Conservation (phyloP, 2,329 filamentous ascomycete genomes). For the Colletotrichum neosansevieriae region DNA sequence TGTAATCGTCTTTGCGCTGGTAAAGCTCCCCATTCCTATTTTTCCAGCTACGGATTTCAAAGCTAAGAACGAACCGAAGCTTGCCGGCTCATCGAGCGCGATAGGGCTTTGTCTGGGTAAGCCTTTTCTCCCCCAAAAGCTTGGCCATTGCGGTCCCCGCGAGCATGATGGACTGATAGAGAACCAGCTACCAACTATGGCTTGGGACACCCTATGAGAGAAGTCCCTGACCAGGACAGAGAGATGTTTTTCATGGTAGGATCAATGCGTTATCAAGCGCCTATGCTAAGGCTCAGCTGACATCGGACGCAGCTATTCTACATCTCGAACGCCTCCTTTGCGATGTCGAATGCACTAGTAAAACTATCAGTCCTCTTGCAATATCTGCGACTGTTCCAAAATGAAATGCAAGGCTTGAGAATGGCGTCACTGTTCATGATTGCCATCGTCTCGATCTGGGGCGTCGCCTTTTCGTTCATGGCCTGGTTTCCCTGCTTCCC, state of each 20-base stretch:
- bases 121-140: background rate
- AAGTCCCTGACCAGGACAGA: slow-evolving; percentile 26
- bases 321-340: slow-evolving; percentile 23
- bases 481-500: slow-evolving; percentile 35
- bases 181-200: slow-evolving; percentile 7
- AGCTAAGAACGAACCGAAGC: background rate
- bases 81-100: slow-evolving; percentile 12
- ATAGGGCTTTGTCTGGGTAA: slow-evolving; percentile 23
- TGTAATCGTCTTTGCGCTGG: slow-evolving; percentile 20
- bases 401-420: slow-evolving; percentile 6
- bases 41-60: no score
- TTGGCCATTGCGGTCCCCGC: background rate
- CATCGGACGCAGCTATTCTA: slow-evolving; percentile 16
- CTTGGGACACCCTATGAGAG: slow-evolving; percentile 4
- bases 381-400: background rate
- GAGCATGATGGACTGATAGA: background rate
- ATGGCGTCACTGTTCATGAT: background rate
- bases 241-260: slow-evolving; percentile 28
- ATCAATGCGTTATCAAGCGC: no score
- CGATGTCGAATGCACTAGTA: slow-evolving; percentile 6
- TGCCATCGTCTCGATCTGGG: slow-evolving; percentile 10
- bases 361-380: slow-evolving; percentile 26
- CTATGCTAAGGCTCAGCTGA: background rate
- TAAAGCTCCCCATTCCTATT: background rate
- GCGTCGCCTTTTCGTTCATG: slow-evolving; percentile 18